These are phyloP conservation scores for Shiraia sp. DNA, from an alignment of 2,329 filamentous ascomycete species.

Conservation along the genomic window DNA sequence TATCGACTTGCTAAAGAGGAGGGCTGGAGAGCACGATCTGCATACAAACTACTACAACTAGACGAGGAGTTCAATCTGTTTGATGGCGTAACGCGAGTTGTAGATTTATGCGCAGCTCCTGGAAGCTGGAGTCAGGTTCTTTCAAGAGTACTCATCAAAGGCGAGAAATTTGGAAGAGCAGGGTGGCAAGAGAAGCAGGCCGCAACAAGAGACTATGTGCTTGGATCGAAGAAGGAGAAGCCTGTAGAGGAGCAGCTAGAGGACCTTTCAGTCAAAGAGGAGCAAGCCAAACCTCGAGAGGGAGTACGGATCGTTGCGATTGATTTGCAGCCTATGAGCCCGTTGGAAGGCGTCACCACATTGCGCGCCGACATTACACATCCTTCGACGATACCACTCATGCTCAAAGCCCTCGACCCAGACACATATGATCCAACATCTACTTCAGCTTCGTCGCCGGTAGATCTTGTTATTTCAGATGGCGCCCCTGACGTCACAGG, in stretches of 20 bases:
- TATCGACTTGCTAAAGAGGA: constrained; percentile 98
- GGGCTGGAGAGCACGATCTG: constrained; percentile 94
- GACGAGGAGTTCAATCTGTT: constrained; percentile 94
- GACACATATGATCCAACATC: constrained; percentile 52
- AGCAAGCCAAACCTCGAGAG: constrained; percentile 54
- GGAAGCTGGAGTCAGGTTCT: constrained; percentile 98
- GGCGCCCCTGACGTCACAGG: constrained; percentile 96
- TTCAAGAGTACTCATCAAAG: constrained; percentile 89
- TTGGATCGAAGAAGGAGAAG: constrained; percentile 40
- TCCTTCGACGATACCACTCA: constrained; percentile 87
- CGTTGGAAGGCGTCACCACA: constrained; percentile 87
- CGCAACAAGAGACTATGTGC: constrained; percentile 64
- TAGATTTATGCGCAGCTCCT: constrained; percentile 93
- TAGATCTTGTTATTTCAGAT: constrained; percentile 93
- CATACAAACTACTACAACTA: constrained; percentile 95
- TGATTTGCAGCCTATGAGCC: constrained; percentile 93
- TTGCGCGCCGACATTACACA: constrained; percentile 97
- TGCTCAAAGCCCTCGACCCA: constrained; percentile 82
- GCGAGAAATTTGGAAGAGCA: constrained; percentile 82
- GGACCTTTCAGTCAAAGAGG: constrained; percentile 14
- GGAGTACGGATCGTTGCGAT: constrained; percentile 95
- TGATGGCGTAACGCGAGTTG: constrained; percentile 84
- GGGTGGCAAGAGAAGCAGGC: constrained; percentile 87
- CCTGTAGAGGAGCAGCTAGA: constrained; percentile 7
- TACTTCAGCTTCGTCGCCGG: constrained; percentile 67